These are phyloP conservation scores for Neophaeococcomyces aloes DNA, from an alignment of 2,329 filamentous ascomycete genomes.

Conservation along the genomic window DNA sequence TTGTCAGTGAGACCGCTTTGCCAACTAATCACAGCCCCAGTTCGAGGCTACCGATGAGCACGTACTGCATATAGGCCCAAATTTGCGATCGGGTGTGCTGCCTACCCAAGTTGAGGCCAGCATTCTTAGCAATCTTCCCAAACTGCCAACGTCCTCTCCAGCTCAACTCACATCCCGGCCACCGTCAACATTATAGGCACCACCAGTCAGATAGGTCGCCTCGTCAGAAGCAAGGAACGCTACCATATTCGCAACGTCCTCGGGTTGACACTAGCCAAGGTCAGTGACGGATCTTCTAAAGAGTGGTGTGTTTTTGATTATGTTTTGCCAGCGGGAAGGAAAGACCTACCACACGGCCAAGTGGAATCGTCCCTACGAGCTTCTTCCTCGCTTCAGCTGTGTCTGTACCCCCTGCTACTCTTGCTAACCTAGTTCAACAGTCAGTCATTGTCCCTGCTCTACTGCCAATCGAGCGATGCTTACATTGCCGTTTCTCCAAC, in stretches of 20 bases:
- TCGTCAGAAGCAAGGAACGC: constrained; percentile 20
- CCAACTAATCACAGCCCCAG: too few relatives aligned
- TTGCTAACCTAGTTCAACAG: constrained; percentile 2
- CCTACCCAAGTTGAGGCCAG: too few relatives aligned
- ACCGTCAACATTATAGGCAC: constrained; percentile 21
- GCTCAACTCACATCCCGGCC: constrained; percentile 19
- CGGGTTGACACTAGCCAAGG: constrained; percentile 18
- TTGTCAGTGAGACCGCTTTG: too few relatives aligned
- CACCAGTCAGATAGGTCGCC: constrained; percentile 21
- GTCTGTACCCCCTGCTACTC: constrained; percentile 11
- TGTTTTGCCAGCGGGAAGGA: too few relatives aligned
- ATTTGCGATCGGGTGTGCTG: too few relatives aligned
- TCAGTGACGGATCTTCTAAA: too few relatives aligned
- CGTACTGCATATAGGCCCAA: too few relatives aligned
- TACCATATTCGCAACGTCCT: constrained; percentile 23
- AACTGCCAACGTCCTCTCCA: neutral
- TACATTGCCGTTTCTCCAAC: constrained; percentile 16
- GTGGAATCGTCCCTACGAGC: constrained; percentile 9
- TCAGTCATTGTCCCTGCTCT: constrained; percentile 1
- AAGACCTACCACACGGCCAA: constrained; percentile 4
- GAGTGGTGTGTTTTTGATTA: too few relatives aligned
- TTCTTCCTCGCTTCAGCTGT: constrained; percentile 11
- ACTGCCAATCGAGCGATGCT: neutral
- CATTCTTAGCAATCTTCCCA: too few relatives aligned
- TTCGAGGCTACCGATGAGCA: too few relatives aligned